Evolutionary conservation across 352 stramenopile species (phyloP).

Genomic region (Phytophthora sp.): DNA sequence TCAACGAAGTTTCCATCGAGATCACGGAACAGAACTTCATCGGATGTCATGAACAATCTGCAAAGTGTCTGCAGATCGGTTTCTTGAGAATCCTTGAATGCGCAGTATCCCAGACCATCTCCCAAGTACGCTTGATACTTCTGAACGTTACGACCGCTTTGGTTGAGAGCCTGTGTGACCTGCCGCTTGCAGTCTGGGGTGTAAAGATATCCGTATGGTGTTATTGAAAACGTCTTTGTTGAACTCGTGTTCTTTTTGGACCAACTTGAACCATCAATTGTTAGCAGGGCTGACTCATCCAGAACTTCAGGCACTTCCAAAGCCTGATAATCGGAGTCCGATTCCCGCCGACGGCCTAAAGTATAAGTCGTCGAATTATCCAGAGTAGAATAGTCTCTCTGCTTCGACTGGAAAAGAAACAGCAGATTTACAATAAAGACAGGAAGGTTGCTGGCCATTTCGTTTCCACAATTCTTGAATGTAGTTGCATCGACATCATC

Average conservation of each 20-base stretch:
- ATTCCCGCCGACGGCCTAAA: slow-evolving; percentile 29
- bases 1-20: slow-evolving; percentile 20
- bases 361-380: slow-evolving; percentile 48
- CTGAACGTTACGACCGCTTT: slow-evolving; percentile 47
- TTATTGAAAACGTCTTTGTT: background rate
- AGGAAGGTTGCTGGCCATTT: slow-evolving; percentile 27
- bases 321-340: slow-evolving; percentile 18
- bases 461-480: slow-evolving; percentile 31
- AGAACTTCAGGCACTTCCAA: slow-evolving; percentile 35
- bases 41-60: slow-evolving; percentile 32
- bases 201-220: slow-evolving; percentile 48
- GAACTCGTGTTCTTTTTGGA: slow-evolving; percentile 27
- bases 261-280: slow-evolving; percentile 41
- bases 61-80: slow-evolving; percentile 44
- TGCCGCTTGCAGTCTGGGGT: slow-evolving; percentile 34
- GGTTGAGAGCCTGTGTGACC: slow-evolving; percentile 28
- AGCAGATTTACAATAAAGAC: slow-evolving; percentile 45
- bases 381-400: slow-evolving; percentile 44
- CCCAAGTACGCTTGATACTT: slow-evolving; percentile 53
- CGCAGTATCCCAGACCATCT: slow-evolving; percentile 40
- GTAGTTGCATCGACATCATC: slow-evolving; percentile 22
- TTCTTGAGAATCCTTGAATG: slow-evolving; percentile 46
- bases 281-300: slow-evolving; percentile 25
- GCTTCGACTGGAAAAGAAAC: slow-evolving; percentile 45
- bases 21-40: slow-evolving; percentile 38